Evolutionary conservation across 192 early-diverging fungal genomes (phyloP).

Genomic region (Lobosporangium transversale): DNA sequence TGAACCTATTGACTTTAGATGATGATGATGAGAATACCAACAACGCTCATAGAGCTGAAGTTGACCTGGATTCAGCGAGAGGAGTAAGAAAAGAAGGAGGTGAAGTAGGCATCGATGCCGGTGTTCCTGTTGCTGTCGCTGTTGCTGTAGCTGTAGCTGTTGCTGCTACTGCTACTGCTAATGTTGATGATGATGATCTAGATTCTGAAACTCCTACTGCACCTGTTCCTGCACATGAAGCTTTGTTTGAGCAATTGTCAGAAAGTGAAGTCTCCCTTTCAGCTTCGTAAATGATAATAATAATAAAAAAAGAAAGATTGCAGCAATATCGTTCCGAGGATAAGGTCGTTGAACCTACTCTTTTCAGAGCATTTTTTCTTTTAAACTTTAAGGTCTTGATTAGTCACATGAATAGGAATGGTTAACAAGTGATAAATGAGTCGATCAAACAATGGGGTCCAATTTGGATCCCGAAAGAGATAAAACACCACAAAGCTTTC

Average conservation of each 20-base stretch:
- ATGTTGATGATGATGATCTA: not conserved
- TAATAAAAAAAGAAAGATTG: too few species aligned
- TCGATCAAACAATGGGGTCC: too few species aligned
- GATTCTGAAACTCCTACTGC: not conserved
- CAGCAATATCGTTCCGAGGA: not conserved
- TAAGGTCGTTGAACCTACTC: not conserved
- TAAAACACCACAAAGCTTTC: too few species aligned
- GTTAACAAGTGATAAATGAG: too few species aligned
- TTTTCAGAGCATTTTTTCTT: not conserved
- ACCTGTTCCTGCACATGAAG: not conserved
- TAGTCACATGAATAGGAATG: not conserved
- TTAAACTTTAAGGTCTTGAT: not conserved
- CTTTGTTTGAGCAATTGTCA: too few species aligned
- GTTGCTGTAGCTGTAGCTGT: not conserved
- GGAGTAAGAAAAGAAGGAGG: not conserved
- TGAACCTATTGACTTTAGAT: not conserved
- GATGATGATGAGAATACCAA: not conserved
- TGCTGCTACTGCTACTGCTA: not conserved
- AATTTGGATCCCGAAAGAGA: too few species aligned
- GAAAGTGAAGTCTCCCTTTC: too few species aligned
- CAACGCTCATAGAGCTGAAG: not conserved
- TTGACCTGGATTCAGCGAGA: not conserved
- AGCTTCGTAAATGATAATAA: too few species aligned
- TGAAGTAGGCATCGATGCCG: not conserved
- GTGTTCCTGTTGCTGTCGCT: not conserved